Evolutionary conservation across 2,329 filamentous ascomycete genomes (phyloP), one percentile per base, ranked within the genome.

Genomic region (Fusarium verrucosum): DNA sequence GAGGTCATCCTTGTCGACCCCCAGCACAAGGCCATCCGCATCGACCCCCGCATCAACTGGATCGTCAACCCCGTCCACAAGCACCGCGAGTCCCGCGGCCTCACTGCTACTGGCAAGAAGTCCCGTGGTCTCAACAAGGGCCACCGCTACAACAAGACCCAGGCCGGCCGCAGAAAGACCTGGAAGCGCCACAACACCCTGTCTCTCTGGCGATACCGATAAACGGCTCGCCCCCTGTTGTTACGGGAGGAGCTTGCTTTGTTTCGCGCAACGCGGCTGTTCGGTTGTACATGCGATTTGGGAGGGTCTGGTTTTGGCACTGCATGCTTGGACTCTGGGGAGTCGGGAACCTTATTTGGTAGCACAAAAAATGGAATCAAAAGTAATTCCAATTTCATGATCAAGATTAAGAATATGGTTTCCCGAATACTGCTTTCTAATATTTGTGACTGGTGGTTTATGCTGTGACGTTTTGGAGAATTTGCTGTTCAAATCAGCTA

Each of bases 181-280:
- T 99, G 95, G 96, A 97, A 97, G 92, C 89, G 92, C 82, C 93
- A 97, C 88, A 99, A 99, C 91, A 99, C 94, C 83, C 90, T 97
- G 81, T 96, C 92, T 78, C 92, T 97, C 82, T 97, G 94, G 94
- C 89, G 94, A 83, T 97, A 97, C 92, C 89, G 94, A 85, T 97
- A 92, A 84, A 66, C 72, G 68, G 40, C 33, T 69, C 59, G 67
- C 62, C 52, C 26, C 50, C 43, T 33, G 16, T 25, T 33, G 16
- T 25, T 32, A 23, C 14, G 47, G 50, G 53, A 56, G 47, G 47
- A 47, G 40, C 47, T 32, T 32, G 30, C 49, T 51, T 13, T 51
- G 41, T 50, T 52, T 37, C 50, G 53, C 41, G 59, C 50, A 51
- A 36, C 33, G 19, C 58, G 41, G 56, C 58, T 61, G 42, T 50